Conservation (phyloP, 306 rosid species). For the Prunus mume region DNA sequence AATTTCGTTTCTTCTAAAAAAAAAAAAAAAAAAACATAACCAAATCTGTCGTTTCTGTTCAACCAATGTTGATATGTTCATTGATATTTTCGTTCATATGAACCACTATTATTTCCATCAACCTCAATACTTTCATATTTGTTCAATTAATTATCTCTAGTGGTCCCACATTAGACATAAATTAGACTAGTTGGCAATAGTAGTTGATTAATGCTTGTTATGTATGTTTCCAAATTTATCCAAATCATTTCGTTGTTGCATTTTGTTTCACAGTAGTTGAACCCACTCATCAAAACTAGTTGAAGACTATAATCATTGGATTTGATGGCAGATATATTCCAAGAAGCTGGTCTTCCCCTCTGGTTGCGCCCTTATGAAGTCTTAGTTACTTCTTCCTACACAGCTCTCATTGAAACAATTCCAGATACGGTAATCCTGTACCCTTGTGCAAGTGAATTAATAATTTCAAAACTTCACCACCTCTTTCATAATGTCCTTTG, state of each 20-base stretch:
- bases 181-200: not conserved
- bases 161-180: not conserved
- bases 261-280: conserved; percentile 16
- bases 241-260: conserved; percentile 17
- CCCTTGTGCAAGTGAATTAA: conserved; percentile 22
- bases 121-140: not conserved
- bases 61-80: not conserved
- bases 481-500: not conserved
- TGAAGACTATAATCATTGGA: conserved; percentile 34
- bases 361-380: conserved; percentile 99
- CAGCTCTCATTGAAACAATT: conserved; percentile 97
- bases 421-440: conserved; percentile 80
- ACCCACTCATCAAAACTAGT: conserved; percentile 8
- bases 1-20: too few species aligned
- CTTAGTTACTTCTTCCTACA: conserved; percentile 88
- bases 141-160: not conserved
- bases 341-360: conserved; percentile 99
- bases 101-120: not conserved
- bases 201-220: conserved; percentile 4
- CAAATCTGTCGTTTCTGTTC: not conserved
- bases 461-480: conserved; percentile 1
- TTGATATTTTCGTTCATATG: not conserved
- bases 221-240: conserved; percentile 23
- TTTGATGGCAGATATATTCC: conserved; percentile 85
- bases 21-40: not conserved